Percentiles rank a stretch among this genome's conserved stretches.
These are phyloP conservation scores for Deuterostichococcus epilithicus DNA, from an alignment of 139 green algal genomes.

Conservation along the genomic window DNA sequence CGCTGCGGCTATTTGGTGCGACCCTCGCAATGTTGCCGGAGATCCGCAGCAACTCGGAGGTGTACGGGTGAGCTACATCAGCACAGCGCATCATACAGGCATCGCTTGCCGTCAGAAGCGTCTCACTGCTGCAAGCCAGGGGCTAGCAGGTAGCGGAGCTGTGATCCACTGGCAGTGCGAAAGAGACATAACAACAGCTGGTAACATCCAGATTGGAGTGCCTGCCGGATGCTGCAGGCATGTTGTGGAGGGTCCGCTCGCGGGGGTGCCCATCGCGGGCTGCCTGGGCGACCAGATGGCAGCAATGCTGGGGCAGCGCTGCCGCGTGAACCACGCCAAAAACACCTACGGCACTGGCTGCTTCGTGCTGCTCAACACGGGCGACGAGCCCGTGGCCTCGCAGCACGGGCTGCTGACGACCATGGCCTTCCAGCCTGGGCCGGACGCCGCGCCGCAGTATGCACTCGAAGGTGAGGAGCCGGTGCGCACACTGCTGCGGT, in stretches of 20 bases:
- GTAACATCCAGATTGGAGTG: not conserved
- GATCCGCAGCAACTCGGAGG: constrained; percentile 82
- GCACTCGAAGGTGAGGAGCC: constrained; percentile 89
- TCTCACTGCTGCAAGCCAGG: not conserved
- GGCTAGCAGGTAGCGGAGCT: constrained; percentile 5
- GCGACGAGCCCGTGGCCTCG: constrained; percentile 41
- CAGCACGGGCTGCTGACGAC: constrained; percentile 90
- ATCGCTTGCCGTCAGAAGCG: not conserved
- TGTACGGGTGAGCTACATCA: constrained; percentile 44
- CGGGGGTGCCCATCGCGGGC: constrained; percentile 81
- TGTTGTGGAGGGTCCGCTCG: constrained; percentile 27
- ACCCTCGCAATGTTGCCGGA: constrained; percentile 55
- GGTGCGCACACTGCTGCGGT: no score
- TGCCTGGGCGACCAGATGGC: constrained; percentile 95
- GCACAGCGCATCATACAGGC: not conserved
- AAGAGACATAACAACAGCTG: no score
- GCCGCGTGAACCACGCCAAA: constrained; percentile 78
- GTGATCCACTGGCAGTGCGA: not conserved
- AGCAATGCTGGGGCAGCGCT: constrained; percentile 89
- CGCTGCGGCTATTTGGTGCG: constrained; percentile 63
- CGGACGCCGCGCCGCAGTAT: constrained; percentile 51
- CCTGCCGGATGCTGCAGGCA: not conserved
- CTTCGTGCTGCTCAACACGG: constrained; percentile 97
- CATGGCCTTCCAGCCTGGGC: constrained; percentile 72
- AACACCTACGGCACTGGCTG: constrained; percentile 98